phyloP scores from a whole-genome alignment of 2,329 filamentous ascomycete species.

The Xylariomycetidae sp. region DNA sequence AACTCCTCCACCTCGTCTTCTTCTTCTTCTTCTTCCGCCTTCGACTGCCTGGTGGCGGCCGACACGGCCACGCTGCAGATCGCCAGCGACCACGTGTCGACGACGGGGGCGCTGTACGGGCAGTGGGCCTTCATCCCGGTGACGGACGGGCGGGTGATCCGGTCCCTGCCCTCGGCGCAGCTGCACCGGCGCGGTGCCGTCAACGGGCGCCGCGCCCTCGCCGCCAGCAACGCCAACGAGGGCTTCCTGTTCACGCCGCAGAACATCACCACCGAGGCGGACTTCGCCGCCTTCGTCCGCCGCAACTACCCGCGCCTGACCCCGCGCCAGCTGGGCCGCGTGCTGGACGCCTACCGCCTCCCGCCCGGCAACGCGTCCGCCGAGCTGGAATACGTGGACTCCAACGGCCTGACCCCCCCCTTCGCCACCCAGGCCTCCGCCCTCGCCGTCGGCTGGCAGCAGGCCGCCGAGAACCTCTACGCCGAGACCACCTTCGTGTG shows the following conservation, averaged over 20 bases:
- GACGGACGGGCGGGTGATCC: conserved; percentile 30
- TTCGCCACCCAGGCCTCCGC: conserved; percentile 45
- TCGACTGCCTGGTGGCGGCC: conserved; percentile 29
- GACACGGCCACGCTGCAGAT: conserved; percentile 29
- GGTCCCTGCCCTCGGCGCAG: conserved; percentile 22
- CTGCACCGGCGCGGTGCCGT: conserved; percentile 20
- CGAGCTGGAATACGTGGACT: conserved; percentile 31
- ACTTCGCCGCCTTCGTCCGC: conserved; percentile 26
- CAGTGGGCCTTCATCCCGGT: conserved; percentile 33
- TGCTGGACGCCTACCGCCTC: conserved; percentile 26
- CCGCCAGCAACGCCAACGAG: conserved; percentile 33
- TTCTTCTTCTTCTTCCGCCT: no score
- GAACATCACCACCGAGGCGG: conserved; percentile 24
- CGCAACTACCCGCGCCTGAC: conserved; percentile 29
- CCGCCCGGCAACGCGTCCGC: conserved; percentile 16
- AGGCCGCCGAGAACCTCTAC: conserved; percentile 46
- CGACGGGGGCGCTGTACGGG: conserved; percentile 17
- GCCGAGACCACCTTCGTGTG: conserved; percentile 51
- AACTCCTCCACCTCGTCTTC: no score
- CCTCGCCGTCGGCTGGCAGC: conserved; percentile 46
- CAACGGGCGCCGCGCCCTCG: conserved; percentile 28
- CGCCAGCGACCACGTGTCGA: conserved; percentile 29
- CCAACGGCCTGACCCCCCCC: conserved; percentile 29
- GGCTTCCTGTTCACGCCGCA: conserved; percentile 30
- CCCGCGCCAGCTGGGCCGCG: conserved; percentile 22